Conservation (phyloP, 2,329 filamentous ascomycete genomes). For the Xylaria sp. region DNA sequence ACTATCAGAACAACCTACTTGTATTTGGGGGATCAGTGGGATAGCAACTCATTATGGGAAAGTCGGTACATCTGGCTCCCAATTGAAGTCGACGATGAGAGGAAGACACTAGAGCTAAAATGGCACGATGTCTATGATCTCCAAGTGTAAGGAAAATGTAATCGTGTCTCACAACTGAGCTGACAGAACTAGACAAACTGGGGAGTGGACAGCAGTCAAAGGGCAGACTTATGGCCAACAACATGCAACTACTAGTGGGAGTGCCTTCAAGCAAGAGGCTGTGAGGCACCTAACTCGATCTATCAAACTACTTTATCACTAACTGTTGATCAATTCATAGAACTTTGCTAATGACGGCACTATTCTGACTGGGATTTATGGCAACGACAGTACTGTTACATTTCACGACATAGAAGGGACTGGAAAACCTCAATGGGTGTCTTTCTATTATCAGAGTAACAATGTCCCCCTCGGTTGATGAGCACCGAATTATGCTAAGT, state of each 20-base stretch:
- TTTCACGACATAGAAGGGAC: conserved; percentile 60
- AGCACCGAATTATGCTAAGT: conserved; percentile 19
- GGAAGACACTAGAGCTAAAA: conserved; percentile 59
- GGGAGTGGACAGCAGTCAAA: conserved; percentile 57
- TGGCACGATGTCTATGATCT: conserved; percentile 68
- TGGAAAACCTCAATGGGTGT: conserved; percentile 65
- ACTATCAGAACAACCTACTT: conserved; percentile 60
- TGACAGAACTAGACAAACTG: conserved; percentile 53
- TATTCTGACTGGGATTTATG: conserved; percentile 63
- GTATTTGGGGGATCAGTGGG: conserved; percentile 65
- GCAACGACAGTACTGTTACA: conserved; percentile 64
- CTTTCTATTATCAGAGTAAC: conserved; percentile 65
- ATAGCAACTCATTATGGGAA: conserved; percentile 66
- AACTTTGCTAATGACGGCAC: conserved; percentile 59
- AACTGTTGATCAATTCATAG: conserved; percentile 36
- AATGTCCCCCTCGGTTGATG: neutral
- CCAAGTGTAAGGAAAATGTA: conserved; percentile 51
- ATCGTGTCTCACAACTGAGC: neutral
- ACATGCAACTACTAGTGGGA: conserved; percentile 56
- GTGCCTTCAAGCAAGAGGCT: conserved; percentile 65
- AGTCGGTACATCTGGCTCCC: conserved; percentile 67
- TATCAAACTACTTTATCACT: conserved; percentile 2
- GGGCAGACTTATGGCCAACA: conserved; percentile 59
- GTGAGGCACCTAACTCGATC: conserved; percentile 31
- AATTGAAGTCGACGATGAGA: conserved; percentile 61